Evolutionary conservation across 371 early-diverging fungal species (phyloP).

Genomic region (Sporodiniella umbellata): DNA sequence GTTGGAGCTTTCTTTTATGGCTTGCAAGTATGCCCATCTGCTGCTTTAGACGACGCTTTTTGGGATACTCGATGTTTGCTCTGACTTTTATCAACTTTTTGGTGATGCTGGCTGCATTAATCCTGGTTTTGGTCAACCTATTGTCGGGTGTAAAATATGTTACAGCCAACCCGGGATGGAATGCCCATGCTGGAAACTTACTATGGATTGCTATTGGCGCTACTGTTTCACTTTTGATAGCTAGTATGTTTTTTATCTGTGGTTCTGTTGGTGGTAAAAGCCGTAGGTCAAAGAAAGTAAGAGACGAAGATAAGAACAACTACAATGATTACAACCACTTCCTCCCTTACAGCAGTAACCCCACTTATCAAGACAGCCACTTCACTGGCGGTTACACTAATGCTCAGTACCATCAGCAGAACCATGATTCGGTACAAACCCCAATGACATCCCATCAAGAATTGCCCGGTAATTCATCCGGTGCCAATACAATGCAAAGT

Average conservation of each 20-base stretch:
- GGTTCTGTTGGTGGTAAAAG: neutral
- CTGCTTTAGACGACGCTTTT: conserved; percentile 18
- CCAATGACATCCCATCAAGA: neutral
- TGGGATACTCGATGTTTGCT: conserved; percentile 24
- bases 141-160: conserved; percentile 19
- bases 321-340: neutral
- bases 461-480: neutral
- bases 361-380: neutral
- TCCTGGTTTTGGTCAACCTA: conserved; percentile 21
- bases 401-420: neutral
- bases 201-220: conserved; percentile 38
- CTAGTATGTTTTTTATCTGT: conserved; percentile 12
- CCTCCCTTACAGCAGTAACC: neutral
- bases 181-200: conserved; percentile 27
- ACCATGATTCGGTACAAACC: neutral
- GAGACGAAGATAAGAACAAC: neutral
- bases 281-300: neutral
- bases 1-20: conserved; percentile 36
- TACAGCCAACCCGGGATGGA: conserved; percentile 15
- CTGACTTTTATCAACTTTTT: conserved; percentile 30
- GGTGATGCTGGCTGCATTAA: conserved; percentile 25
- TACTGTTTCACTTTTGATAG: conserved; percentile 11
- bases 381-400: conserved; percentile 2
- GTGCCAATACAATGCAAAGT: neutral
- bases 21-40: conserved; percentile 28